Percentiles rank a stretch among this genome's conserved stretches.
Conservation (phyloP, 345 rosid genomes). For the Euclidium syriacum region DNA sequence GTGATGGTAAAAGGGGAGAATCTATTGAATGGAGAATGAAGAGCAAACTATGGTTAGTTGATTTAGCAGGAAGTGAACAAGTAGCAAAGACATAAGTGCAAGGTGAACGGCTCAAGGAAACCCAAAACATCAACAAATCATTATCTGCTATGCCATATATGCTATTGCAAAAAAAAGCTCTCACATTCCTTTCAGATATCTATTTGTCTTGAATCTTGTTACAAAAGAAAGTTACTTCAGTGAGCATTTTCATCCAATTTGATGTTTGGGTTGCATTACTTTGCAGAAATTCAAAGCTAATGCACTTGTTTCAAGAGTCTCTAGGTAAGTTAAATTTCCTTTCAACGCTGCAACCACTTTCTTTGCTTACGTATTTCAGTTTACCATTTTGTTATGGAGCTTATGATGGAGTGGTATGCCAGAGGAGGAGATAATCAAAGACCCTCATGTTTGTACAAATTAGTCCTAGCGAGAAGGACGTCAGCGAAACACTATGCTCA, state of each 20-base stretch:
- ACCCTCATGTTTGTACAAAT: constrained; percentile 95
- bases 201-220: background rate
- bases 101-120: constrained; percentile 94
- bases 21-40: constrained; percentile 79
- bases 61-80: constrained; percentile 98
- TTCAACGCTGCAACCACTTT: background rate
- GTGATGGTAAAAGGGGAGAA: constrained; percentile 91
- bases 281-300: constrained; percentile 97
- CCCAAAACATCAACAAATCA: constrained; percentile 92
- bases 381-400: too few relatives aligned
- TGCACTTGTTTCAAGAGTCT: constrained; percentile 95
- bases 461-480: constrained; percentile 86
- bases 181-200: constrained; percentile 85
- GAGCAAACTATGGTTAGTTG: constrained; percentile 97
- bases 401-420: too few relatives aligned
- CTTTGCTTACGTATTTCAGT: too few relatives aligned
- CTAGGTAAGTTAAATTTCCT: constrained; percentile 47
- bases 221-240: background rate
- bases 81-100: constrained; percentile 90
- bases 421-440: constrained; percentile 96
- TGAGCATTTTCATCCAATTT: background rate
- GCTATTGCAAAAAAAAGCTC: constrained; percentile 92
- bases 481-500: constrained; percentile 80
- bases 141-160: constrained; percentile 92
- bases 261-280: constrained; percentile 3